Evolutionary conservation across 805 yeast species (phyloP), one percentile per base, ranked within the genome.

Genomic region (Teunomyces funiuensis): DNA sequence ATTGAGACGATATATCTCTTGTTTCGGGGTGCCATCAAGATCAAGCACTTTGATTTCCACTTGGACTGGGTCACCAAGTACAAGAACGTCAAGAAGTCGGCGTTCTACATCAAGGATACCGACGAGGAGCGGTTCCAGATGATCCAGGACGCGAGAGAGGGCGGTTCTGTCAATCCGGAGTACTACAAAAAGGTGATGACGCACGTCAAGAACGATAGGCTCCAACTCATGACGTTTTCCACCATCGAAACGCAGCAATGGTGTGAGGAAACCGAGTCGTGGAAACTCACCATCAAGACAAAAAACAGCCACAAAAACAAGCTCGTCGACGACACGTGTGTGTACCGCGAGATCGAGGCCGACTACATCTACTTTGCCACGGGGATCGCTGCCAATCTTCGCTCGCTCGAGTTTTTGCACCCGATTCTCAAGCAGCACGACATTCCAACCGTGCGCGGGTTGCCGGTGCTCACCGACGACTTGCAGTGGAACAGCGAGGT

Each of bases 1-100:
- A 53, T 69, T 9, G 41, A 48, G 9, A 57, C 60, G 16, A 66
- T 69, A 1, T 58, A 61, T 29, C 55, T 69, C 5, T 40, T 71
- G 9, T 47, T 68, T 9, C 51, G 77, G 29, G 69, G 73, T 0
- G 53, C 58, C 3, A 42, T 70, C 25, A 71, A 69, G 41, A 60
- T 71, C 36, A 71, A 73, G 50, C 76, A 72, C 45, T 73, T 73
- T 54, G 77, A 72, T 43, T 71, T 72, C 46, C 74, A 70, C 44
- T 54, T 72, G 36, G 76, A 72, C 41, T 73, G 77, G 77, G 76
- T 72, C 13, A 69, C 76, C n/a, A 73, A 72, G 45, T 72, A 70
- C 51, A 66, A 66, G 44, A 73, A 71, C 42, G 69, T 65, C 18
- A 65, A 69, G 52, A 71, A 70, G 43, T 64, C 74, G 2, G 64